Evolutionary conservation across 192 early-diverging fungal genomes (phyloP), one percentile per base, ranked within the genome.

Genomic region (Radiomyces spectabilis): DNA sequence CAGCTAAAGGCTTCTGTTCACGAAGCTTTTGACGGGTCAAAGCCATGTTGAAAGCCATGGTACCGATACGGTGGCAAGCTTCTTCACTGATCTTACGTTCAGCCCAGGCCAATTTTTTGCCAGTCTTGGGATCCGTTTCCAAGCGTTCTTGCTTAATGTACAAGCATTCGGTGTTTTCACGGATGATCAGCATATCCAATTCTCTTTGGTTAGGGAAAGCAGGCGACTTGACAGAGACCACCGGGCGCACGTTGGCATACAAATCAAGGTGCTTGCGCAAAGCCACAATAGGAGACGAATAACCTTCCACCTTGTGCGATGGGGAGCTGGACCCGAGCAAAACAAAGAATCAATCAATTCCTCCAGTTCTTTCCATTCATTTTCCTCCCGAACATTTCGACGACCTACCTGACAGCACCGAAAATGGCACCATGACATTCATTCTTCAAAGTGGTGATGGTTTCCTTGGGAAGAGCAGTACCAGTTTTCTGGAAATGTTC

Each of bases 151-250:
- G 71, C 64, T 91, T 93, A 61, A 93, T 86, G 55, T 93, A 93
- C 87, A 98, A 77, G 58, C 94, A 98, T 69, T 97, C 96, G 10
- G 94, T 97, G 80, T 98, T 97, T 59, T 98, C 96, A 66, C 94
- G 84, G 59, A 98, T 86, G 59, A 98, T 95, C 51, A 98, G 72
- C 88, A 98, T 95, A 66, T 98, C 93, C 46, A 95, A 82, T 25
- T 78, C 80, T 48, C 84, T 88, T 46, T 83, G 81, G 31, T 53
- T 61, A 33, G 67, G 47, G 9, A 64, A 61, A 21, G 61, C 39
- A 47, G 66, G 67, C 61, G 44, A 79, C 7, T 79, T 72, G 15
- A 83, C 85, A 9, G 92, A 87, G 22, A 81, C 78, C 2, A 97
- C 93, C 9, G 96, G 96, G 24, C 96, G 85, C 24, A 98, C 91